Conservation (phyloP, 495 filamentous ascomycete genomes). For the Podospora pseudoanserina region DNA sequence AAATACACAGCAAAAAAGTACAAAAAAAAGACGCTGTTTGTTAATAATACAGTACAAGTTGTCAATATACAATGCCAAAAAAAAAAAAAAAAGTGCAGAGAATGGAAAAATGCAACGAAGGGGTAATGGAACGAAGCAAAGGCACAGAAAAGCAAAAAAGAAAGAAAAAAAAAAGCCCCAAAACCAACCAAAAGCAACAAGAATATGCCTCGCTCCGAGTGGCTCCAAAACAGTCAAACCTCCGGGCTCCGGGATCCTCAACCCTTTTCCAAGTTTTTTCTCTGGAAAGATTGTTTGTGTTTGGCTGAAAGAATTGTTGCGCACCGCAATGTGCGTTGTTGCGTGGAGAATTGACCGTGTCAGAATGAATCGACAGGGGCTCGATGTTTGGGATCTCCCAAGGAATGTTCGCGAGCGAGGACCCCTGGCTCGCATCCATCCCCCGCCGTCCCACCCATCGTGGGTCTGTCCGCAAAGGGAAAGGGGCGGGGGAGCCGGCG, state of each 20-base stretch:
- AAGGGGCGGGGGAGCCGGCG: constrained; percentile 1
- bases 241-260: neutral
- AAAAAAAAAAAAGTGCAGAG: constrained; percentile 9
- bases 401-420: neutral
- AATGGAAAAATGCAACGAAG: constrained; percentile 17
- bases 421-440: neutral
- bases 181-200: constrained; percentile 5
- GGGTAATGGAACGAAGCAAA: neutral
- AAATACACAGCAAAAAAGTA: constrained; percentile 2
- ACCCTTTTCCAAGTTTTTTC: neutral
- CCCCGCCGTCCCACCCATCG: neutral
- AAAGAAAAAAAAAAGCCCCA: constrained; percentile 10
- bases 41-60: neutral
- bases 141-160: neutral
- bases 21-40: constrained; percentile 2
- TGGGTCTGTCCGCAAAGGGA: constrained; percentile 17
- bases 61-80: constrained; percentile 9
- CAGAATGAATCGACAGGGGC: neutral
- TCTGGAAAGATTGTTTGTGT: no score
- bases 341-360: neutral
- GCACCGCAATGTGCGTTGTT: constrained; percentile 1
- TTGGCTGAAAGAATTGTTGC: constrained; percentile 6
- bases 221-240: neutral
- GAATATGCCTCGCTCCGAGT: neutral
- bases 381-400: neutral